Evolutionary conservation across 148 eudicot species (phyloP), one percentile per base, ranked within the genome.

Genomic region (Beta vulgaris): DNA sequence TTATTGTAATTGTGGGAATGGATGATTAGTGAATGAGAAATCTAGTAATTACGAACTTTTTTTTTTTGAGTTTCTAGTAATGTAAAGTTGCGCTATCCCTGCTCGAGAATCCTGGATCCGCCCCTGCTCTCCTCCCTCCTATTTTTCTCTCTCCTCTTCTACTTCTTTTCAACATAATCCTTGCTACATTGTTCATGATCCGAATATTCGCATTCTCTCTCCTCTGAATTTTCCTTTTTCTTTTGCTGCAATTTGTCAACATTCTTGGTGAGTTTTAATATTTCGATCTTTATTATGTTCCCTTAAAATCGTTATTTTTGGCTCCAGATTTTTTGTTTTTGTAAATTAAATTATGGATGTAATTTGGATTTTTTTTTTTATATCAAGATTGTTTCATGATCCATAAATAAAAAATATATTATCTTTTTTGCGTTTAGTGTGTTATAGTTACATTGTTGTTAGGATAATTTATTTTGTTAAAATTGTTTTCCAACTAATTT

Each of bases 101-200:
- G n/a, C n/a, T n/a, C n/a, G n/a, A n/a, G n/a, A n/a, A n/a, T n/a
- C n/a, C n/a, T n/a, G n/a, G n/a, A n/a, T n/a, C n/a, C n/a, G n/a
- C n/a, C n/a, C n/a, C n/a, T n/a, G n/a, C n/a, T n/a, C n/a, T n/a
- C n/a, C n/a, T n/a, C n/a, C n/a, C n/a, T n/a, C n/a, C n/a, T n/a
- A n/a, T n/a, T n/a, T n/a, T n/a, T n/a, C n/a, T n/a, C n/a, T n/a
- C n/a, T n/a, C n/a, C n/a, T n/a, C n/a, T n/a, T 59, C 34, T 18
- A 18, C 74, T 68, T 74, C 63, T 73, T 61, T 58, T 44, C 43
- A 34, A 66, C 40, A 29, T 31, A 59, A 36, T 60, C 43, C 9
- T 44, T 79, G 16, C 37, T 69, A 77, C 81, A 80, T 80, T 83
- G 75, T 82, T 80, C 68, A 25, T 78, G 78, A 83, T 85, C 83